A percentile compares a stretch with the other conserved stretches of the same genome.
Evolutionary conservation across 2,329 filamentous ascomycete genomes (phyloP).

Genomic region (Fusarium nematophilum): DNA sequence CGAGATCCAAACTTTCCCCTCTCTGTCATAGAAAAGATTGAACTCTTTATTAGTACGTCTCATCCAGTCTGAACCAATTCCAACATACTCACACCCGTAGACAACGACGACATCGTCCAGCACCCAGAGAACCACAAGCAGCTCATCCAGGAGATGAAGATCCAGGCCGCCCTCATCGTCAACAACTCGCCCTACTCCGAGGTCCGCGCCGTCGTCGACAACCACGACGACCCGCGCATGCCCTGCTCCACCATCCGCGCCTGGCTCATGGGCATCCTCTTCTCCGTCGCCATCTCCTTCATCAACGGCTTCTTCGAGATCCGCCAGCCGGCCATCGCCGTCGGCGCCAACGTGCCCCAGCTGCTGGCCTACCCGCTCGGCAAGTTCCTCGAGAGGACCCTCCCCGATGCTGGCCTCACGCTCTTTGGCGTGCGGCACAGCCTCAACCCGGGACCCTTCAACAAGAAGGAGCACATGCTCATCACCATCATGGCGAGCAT

Average conservation of each 20-base stretch:
- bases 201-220: constrained; percentile 65
- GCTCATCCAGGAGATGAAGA: constrained; percentile 62
- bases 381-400: constrained; percentile 58
- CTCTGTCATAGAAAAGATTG: constrained; percentile 49
- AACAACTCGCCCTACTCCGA: constrained; percentile 67
- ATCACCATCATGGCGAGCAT: constrained; percentile 72
- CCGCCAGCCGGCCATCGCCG: constrained; percentile 64
- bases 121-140: constrained; percentile 52
- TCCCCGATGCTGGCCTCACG: constrained; percentile 63
- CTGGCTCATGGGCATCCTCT: constrained; percentile 64
- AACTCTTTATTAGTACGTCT: constrained; percentile 50
- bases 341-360: constrained; percentile 67
- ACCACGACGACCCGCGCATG: constrained; percentile 60
- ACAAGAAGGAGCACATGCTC: constrained; percentile 70
- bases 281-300: constrained; percentile 60
- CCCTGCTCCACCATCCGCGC: constrained; percentile 67
- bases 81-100: constrained; percentile 22
- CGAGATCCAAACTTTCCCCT: constrained; percentile 54
- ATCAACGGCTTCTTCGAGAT: constrained; percentile 69
- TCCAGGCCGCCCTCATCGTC: constrained; percentile 62
- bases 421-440: constrained; percentile 59
- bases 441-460: constrained; percentile 67
- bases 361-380: constrained; percentile 67
- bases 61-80: background rate
- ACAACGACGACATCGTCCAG: constrained; percentile 46